A percentile compares a stretch with the other conserved stretches of the same genome.
phyloP scores from a whole-genome alignment of 192 early-diverging fungal species.

The Linnemannia schmuckeri region DNA sequence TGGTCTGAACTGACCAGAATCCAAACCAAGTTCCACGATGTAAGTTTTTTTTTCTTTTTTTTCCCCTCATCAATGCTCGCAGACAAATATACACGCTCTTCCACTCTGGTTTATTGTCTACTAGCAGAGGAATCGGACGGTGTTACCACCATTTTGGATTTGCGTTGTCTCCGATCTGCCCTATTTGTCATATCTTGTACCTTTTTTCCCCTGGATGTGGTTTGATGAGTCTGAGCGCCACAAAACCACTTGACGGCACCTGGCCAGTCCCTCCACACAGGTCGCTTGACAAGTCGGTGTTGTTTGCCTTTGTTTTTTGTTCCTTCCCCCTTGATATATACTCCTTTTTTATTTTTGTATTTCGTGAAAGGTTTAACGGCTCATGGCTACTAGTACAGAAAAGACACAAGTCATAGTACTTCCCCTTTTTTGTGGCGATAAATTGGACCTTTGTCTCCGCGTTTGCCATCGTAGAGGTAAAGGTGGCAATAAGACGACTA shows the following conservation, averaged over 20 bases:
- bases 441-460: not conserved
- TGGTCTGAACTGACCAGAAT: constrained; percentile 28
- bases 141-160: not conserved
- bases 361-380: not conserved
- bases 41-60: constrained; percentile 16
- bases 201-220: not conserved
- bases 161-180: not conserved
- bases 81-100: not conserved
- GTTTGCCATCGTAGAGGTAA: not conserved
- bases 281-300: not conserved
- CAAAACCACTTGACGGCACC: too few relatives aligned
- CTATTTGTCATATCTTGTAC: not conserved
- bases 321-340: not conserved
- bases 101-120: not conserved
- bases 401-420: not conserved
- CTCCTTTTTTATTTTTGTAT: not conserved
- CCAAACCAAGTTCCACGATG: constrained; percentile 43
- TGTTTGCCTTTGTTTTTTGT: not conserved
- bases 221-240: not conserved
- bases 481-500: not conserved
- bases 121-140: not conserved
- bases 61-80: not conserved
- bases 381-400: not conserved
- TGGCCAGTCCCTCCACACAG: not conserved
- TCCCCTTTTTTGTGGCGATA: not conserved